A percentile compares a stretch with the other conserved stretches of the same genome.
phyloP scores from a whole-genome alignment of 2,329 filamentous ascomycete species.

The Escovopsis sp. region DNA sequence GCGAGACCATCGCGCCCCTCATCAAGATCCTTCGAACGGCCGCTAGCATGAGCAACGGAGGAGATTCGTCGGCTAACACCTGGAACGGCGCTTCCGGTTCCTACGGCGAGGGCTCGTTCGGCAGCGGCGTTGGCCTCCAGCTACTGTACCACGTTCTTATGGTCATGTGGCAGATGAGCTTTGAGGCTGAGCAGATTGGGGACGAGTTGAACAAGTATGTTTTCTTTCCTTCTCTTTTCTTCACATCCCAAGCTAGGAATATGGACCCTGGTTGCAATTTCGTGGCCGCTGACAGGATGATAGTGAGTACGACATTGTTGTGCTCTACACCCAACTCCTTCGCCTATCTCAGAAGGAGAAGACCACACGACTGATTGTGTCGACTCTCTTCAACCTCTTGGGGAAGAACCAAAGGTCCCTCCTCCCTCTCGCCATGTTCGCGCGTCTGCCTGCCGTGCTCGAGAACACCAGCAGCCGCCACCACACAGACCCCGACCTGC shows the following conservation, averaged over 20 bases:
- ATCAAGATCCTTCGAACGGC: conserved; percentile 71
- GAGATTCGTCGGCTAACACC: conserved; percentile 42
- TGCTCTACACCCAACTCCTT: conserved; percentile 83
- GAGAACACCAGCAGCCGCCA: conserved; percentile 48
- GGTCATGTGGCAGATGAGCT: conserved; percentile 92
- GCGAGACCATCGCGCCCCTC: conserved; percentile 70
- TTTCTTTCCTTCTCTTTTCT: neutral
- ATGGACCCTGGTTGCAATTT: no score
- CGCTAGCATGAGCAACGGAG: conserved; percentile 55
- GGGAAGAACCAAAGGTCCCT: conserved; percentile 52
- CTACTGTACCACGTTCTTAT: conserved; percentile 87
- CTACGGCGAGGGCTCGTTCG: conserved; percentile 44
- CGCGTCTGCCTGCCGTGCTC: conserved; percentile 58
- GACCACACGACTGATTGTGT: conserved; percentile 80
- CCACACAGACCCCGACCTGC: conserved; percentile 48
- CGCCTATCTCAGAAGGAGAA: conserved; percentile 94
- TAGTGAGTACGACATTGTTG: conserved; percentile 84
- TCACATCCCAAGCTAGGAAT: neutral
- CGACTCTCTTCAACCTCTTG: conserved; percentile 79
- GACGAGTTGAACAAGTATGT: conserved; percentile 73
- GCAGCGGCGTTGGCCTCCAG: conserved; percentile 81
- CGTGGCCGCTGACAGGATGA: conserved; percentile 8
- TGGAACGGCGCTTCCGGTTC: conserved; percentile 40
- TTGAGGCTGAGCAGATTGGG: conserved; percentile 62
- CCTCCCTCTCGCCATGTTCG: conserved; percentile 75